Evolutionary conservation across 2,329 filamentous ascomycete genomes (phyloP).

Genomic region (Aspergillus sp.): DNA sequence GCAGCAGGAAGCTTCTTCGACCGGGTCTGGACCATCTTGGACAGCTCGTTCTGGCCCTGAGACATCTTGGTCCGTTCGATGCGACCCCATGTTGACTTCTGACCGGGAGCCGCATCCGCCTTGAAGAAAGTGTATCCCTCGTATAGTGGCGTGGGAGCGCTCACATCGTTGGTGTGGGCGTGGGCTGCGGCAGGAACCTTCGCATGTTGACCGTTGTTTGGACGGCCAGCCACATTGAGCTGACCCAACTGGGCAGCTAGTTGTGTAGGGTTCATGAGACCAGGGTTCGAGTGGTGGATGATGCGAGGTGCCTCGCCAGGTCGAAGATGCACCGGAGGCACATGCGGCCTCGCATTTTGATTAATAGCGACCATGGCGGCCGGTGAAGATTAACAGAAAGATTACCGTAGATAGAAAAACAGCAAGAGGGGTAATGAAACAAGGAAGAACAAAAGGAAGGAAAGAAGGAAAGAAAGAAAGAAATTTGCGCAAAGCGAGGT

Average conservation of each 20-base stretch:
- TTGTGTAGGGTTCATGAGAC: conserved; percentile 6
- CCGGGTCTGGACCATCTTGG: conserved; percentile 23
- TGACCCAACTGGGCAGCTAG: conserved; percentile 13
- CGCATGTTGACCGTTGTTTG: conserved; percentile 1
- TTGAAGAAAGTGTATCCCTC: conserved; percentile 33
- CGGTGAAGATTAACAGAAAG: neutral
- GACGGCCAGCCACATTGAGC: conserved; percentile 8
- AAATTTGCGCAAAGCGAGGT: too few species aligned
- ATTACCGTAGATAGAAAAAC: neutral
- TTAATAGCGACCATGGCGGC: conserved; percentile 13
- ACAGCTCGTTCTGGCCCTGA: conserved; percentile 25
- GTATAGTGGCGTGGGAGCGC: conserved; percentile 9
- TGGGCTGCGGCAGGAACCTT: conserved; percentile 2
- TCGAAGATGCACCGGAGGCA: conserved; percentile 11
- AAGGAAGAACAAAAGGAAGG: too few species aligned
- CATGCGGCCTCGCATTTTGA: conserved; percentile 12
- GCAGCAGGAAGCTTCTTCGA: conserved; percentile 20
- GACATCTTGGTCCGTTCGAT: conserved; percentile 24
- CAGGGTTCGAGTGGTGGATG: conserved; percentile 5
- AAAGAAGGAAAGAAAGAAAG: too few species aligned
- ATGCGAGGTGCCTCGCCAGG: conserved; percentile 9
- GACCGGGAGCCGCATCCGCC: conserved; percentile 22
- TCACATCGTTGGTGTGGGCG: neutral
- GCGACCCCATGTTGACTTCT: conserved; percentile 25
- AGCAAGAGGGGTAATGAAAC: neutral